Conservation (phyloP, 2,329 filamentous ascomycete species). For the Cercospora sp. region DNA sequence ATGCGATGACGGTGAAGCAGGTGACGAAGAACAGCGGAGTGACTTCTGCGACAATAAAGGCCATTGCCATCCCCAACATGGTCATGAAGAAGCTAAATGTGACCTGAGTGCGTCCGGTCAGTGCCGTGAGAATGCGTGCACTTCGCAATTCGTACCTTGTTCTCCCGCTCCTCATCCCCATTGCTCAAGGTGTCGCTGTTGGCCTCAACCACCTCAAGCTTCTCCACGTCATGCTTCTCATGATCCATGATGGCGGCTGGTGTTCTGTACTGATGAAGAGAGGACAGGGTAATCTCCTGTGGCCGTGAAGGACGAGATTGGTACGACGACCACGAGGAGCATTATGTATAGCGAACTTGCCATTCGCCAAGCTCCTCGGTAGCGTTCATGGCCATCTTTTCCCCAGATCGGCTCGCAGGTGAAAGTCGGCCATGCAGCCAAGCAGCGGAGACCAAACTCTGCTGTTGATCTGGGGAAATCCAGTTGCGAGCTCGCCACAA, state of each 20-base stretch:
- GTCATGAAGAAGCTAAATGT: conserved; percentile 25
- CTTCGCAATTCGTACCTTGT: conserved; percentile 14
- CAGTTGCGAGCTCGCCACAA: not conserved
- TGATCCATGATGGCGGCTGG: conserved; percentile 8
- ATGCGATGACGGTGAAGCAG: conserved; percentile 24
- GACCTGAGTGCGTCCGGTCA: conserved; percentile 12
- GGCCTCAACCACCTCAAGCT: conserved; percentile 7
- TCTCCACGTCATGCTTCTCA: conserved; percentile 14
- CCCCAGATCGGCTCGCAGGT: conserved; percentile 1
- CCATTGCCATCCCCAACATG: conserved; percentile 23
- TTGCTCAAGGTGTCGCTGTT: conserved; percentile 16
- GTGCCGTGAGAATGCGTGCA: not conserved
- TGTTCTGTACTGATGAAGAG: not conserved
- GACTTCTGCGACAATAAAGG: conserved; percentile 24
- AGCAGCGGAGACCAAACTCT: conserved; percentile 6
- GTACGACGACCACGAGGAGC: not conserved
- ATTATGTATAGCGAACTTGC: not conserved
- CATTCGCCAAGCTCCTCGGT: conserved; percentile 18
- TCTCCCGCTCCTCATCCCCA: conserved; percentile 10
- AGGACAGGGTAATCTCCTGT: not conserved
- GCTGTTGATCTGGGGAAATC: not conserved
- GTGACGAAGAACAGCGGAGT: conserved; percentile 27
- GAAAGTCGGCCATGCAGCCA: not conserved
- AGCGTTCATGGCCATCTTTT: not conserved
- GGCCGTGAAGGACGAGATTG: not conserved